phyloP scores from a whole-genome alignment of 2,329 filamentous ascomycete species.

The Alternaria sp. region DNA sequence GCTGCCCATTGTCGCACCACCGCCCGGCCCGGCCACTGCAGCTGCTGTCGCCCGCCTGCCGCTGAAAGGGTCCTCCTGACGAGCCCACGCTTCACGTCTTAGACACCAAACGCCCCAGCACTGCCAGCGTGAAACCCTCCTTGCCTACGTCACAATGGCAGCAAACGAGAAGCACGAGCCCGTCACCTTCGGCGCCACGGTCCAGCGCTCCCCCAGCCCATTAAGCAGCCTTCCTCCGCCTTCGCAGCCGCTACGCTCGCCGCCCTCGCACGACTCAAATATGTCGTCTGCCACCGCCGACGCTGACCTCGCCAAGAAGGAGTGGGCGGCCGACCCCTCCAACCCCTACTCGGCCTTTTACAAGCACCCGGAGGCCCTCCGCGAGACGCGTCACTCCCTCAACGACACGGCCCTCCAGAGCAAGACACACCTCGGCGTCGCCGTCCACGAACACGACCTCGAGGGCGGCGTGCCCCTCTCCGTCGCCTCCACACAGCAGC shows the following conservation, averaged over 20 bases:
- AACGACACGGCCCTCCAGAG: slow-evolving; percentile 34
- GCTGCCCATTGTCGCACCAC: neutral
- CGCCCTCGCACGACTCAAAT: slow-evolving; percentile 42
- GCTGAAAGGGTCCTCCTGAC: slow-evolving; percentile 15
- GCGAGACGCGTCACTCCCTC: slow-evolving; percentile 51
- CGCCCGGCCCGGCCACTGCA: slow-evolving; percentile 11
- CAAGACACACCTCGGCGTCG: slow-evolving; percentile 43
- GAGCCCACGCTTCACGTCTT: neutral
- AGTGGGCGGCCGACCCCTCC: slow-evolving; percentile 40
- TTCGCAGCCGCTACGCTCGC: slow-evolving; percentile 32
- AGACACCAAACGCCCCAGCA: slow-evolving; percentile 10
- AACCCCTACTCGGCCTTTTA: slow-evolving; percentile 57
- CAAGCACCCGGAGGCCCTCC: slow-evolving; percentile 55
- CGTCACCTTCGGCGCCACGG: slow-evolving; percentile 53
- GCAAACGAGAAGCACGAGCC: slow-evolving; percentile 39
- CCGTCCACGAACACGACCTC: slow-evolving; percentile 50
- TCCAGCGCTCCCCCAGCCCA: slow-evolving; percentile 40
- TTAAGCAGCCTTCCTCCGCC: slow-evolving; percentile 14
- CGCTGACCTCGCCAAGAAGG: slow-evolving; percentile 30
- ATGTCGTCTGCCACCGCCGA: slow-evolving; percentile 44
- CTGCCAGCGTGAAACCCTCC: slow-evolving; percentile 12
- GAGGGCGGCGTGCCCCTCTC: slow-evolving; percentile 44
- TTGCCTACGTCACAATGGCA: slow-evolving; percentile 32
- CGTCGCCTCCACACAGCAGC: slow-evolving; percentile 48
- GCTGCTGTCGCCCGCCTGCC: slow-evolving; percentile 17